phyloP scores from a whole-genome alignment of 1,139 yeast genomes.

The Geotrichum restrictum region DNA sequence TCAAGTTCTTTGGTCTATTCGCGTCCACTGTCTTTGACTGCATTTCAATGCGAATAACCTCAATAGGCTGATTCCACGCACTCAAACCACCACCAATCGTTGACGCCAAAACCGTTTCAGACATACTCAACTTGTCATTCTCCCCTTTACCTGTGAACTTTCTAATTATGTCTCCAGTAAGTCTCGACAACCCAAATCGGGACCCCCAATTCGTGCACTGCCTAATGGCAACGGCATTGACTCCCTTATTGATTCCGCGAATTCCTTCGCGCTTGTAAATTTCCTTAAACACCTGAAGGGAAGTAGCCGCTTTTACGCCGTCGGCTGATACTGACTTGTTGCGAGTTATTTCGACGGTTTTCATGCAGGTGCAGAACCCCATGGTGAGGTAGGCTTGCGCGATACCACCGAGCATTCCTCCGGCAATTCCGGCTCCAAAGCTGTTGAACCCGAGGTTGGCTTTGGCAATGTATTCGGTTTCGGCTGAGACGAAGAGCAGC shows the following conservation, averaged over 20 bases:
- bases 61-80: slow-evolving; percentile 99
- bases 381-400: slow-evolving; percentile 94
- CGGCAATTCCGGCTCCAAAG: slow-evolving; percentile 84
- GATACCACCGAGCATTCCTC: slow-evolving; percentile 93
- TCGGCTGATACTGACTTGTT: slow-evolving; percentile 49
- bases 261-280: slow-evolving; percentile 83
- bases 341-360: slow-evolving; percentile 94
- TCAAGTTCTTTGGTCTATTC: slow-evolving; percentile 87
- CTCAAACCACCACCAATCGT: slow-evolving; percentile 95
- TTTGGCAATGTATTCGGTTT: slow-evolving; percentile 76
- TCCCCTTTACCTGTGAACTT: slow-evolving; percentile 56
- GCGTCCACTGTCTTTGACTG: slow-evolving; percentile 91
- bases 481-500: slow-evolving; percentile 86
- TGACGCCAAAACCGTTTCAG: slow-evolving; percentile 81
- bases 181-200: slow-evolving; percentile 85
- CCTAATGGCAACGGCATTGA: slow-evolving; percentile 95
- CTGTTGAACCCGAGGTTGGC: slow-evolving; percentile 57
- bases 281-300: slow-evolving; percentile 81
- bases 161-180: slow-evolving; percentile 83
- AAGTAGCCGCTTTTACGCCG: slow-evolving; percentile 54
- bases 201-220: slow-evolving; percentile 99
- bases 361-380: slow-evolving; percentile 98
- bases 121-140: slow-evolving; percentile 56
- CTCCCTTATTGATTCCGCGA: slow-evolving; percentile 93
- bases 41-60: slow-evolving; percentile 96